These are phyloP conservation scores for Leersia perrieri DNA, from an alignment of 176 grass and related monocot species.

Conservation along the genomic window DNA sequence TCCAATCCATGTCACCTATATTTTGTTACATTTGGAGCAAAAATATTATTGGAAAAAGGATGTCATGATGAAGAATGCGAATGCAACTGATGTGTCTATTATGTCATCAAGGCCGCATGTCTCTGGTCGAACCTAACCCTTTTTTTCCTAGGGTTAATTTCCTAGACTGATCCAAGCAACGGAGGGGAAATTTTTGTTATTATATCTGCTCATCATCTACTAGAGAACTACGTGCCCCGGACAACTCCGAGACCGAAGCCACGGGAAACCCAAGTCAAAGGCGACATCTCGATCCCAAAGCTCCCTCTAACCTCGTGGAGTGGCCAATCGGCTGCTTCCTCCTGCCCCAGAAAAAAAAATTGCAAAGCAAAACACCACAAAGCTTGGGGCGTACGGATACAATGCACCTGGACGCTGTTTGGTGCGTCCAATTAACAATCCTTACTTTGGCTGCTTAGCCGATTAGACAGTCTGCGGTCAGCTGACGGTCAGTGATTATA, in stretches of 20 bases:
- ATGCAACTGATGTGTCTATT: too few relatives aligned
- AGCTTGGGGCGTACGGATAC: constrained; percentile 37
- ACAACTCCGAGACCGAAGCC: constrained; percentile 32
- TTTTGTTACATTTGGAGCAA: too few relatives aligned
- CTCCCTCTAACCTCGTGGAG: neutral
- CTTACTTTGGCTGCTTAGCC: neutral
- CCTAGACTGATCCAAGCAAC: neutral
- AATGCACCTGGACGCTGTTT: constrained; percentile 33
- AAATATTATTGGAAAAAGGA: neutral
- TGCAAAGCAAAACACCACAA: neutral
- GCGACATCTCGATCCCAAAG: constrained; percentile 15
- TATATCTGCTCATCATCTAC: neutral
- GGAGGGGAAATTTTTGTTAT: neutral
- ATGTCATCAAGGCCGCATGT: neutral
- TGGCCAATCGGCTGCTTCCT: neutral
- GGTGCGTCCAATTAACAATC: neutral
- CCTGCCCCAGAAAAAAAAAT: neutral
- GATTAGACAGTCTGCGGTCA: neutral
- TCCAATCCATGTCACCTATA: too few relatives aligned
- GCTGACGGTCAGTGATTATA: neutral
- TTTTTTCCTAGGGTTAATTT: too few relatives aligned
- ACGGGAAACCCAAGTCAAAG: constrained; percentile 32
- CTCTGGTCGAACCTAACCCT: neutral
- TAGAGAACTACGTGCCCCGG: neutral
- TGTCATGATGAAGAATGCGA: neutral